phyloP scores from a whole-genome alignment of 2,329 filamentous ascomycete species.

The Cladosporium phlei region DNA sequence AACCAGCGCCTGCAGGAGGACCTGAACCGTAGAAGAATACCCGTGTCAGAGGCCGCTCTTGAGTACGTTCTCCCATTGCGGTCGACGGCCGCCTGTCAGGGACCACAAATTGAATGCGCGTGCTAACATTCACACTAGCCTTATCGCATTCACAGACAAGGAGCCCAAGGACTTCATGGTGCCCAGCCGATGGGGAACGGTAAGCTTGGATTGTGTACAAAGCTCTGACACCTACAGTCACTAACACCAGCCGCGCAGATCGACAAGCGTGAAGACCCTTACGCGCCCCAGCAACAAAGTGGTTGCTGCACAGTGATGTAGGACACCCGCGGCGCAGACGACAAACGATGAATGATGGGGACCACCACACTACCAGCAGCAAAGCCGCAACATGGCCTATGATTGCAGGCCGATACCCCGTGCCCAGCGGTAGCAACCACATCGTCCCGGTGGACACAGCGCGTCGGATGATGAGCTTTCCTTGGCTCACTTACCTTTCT shows the following conservation, averaged over 20 bases:
- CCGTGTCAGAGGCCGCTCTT: conserved; percentile 81
- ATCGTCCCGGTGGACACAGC: background rate
- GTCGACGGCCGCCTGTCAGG: no score
- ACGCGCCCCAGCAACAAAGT: conserved; percentile 86
- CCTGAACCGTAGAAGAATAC: conserved; percentile 89
- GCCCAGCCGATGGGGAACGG: conserved; percentile 87
- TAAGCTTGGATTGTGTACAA: conserved; percentile 33
- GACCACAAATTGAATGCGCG: no score
- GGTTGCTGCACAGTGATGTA: conserved; percentile 97
- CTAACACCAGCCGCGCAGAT: conserved; percentile 48
- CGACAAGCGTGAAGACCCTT: conserved; percentile 95
- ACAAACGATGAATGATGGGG: conserved; percentile 10
- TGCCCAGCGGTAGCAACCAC: background rate
- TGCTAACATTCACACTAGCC: conserved; percentile 49
- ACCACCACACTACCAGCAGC: background rate
- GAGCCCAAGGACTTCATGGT: conserved; percentile 97
- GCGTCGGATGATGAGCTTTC: background rate
- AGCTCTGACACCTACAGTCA: background rate
- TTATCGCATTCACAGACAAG: conserved; percentile 96
- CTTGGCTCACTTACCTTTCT: conserved; percentile 5
- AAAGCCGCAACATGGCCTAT: background rate
- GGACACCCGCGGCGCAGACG: conserved; percentile 19
- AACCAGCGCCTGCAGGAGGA: conserved; percentile 96
- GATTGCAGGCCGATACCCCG: background rate
- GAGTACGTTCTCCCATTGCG: conserved; percentile 38